Evolutionary conservation across 108 stramenopile species (phyloP), one percentile per base, ranked within the genome.

Genomic region (Seminavis robusta): DNA sequence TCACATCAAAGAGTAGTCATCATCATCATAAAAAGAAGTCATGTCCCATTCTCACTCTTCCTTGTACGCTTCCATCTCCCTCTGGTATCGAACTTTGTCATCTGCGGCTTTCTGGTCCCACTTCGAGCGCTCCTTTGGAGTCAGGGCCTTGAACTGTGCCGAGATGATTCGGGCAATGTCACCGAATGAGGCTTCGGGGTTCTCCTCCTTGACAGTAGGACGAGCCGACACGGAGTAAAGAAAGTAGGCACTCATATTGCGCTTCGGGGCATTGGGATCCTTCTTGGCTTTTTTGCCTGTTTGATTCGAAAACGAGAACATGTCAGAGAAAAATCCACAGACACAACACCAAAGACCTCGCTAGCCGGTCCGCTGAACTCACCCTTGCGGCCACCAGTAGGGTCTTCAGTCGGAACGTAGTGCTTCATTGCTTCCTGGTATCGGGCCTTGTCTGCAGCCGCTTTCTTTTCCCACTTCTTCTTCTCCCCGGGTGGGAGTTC

Each of bases 391-490:
- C 56, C 71, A 13, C 57, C 71, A 38, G 60, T 70, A 16, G 73
- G 74, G 33, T 83, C 84, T 17, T 83, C 87, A 33, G 69, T 59
- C 11, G 84, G 84, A n/a, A 76, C 79, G 65, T 89, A 93, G 42
- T 66, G 59, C 45, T 86, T 79, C 86, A 90, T 89, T 45, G 85
- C 87, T 40, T 82, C 84, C 49, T 89, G 78, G 65, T 88, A 93
- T n/a, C 91, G 75, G 9, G 73, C 46, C 71, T 89, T 89, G 68
- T 93, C 91, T 34, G 73, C 63, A 39, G 83, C 78, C 9, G 90
- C 90, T 54, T 80, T 81, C 41, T 80, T 80, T n/a, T 77, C 70
- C 84, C 85, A 92, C 33, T 79, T 79, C 52, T 80, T 74, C 56
- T 65, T 67, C 46, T 93, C 85, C 68, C 83, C 84, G 1, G 77